phyloP scores from a whole-genome alignment of 371 early-diverging fungal genomes.

The Mortierella sp. region DNA sequence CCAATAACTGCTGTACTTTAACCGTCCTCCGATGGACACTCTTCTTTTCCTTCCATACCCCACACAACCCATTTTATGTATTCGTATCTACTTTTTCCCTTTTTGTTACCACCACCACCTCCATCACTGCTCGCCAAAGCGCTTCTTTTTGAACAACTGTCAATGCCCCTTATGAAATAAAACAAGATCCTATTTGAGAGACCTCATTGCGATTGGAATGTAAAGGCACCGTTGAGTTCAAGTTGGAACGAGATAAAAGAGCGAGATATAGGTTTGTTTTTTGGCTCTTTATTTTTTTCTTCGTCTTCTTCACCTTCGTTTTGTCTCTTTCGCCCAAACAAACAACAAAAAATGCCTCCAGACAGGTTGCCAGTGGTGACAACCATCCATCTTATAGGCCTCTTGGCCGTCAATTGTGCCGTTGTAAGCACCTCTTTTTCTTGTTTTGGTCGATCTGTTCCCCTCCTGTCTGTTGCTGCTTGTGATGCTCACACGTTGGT shows the following conservation, averaged over 20 bases:
- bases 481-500: not conserved
- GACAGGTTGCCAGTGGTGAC: constrained; percentile 8
- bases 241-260: not conserved
- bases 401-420: not conserved
- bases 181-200: not conserved
- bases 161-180: not conserved
- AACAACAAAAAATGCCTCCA: not conserved
- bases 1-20: constrained; percentile 7
- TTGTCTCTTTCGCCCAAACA: too few species aligned
- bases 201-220: not conserved
- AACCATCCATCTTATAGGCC: not conserved
- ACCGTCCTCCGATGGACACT: not conserved
- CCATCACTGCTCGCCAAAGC: not conserved
- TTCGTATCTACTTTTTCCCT: not conserved
- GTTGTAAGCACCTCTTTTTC: not conserved
- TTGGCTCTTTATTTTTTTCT: not conserved
- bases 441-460: not conserved
- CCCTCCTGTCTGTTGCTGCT: not conserved
- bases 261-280: not conserved
- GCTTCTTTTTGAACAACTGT: not conserved
- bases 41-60: not conserved
- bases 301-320: not conserved
- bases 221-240: not conserved
- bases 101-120: not conserved
- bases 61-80: not conserved